Conservation (phyloP, 2,329 filamentous ascomycete species). For the Cadophora luteo-olivacea region DNA sequence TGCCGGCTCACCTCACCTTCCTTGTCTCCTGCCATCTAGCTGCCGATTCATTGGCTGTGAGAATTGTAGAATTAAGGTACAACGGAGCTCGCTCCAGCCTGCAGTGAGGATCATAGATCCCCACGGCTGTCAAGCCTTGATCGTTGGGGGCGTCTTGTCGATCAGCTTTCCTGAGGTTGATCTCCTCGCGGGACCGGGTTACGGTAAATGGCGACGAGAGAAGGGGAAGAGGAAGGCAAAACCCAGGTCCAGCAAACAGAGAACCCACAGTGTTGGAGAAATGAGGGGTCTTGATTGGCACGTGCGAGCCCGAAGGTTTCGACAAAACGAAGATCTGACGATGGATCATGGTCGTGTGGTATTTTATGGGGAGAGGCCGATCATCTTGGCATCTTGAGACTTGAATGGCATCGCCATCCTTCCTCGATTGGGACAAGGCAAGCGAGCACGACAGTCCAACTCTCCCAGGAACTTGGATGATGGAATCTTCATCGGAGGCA, state of each 20-base stretch:
- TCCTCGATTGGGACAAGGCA: conserved; percentile 18
- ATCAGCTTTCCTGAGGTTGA: conserved; percentile 12
- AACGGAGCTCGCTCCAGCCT: conserved; percentile 18
- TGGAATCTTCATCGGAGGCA: conserved; percentile 4
- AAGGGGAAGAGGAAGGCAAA: background rate
- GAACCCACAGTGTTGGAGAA: background rate
- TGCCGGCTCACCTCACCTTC: conserved; percentile 4
- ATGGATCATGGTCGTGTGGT: conserved; percentile 18
- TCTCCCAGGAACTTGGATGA: conserved; percentile 15
- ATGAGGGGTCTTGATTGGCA: conserved; percentile 13
- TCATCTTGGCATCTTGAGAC: conserved; percentile 10
- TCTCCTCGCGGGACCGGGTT: conserved; percentile 1
- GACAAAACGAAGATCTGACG: conserved; percentile 13
- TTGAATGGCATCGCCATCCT: conserved; percentile 4
- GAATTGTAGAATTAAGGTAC: conserved; percentile 10
- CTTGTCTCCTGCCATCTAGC: conserved; percentile 14
- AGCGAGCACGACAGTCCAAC: conserved; percentile 7
- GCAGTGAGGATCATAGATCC: conserved; percentile 18
- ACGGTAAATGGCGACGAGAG: background rate
- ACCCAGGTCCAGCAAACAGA: conserved; percentile 1
- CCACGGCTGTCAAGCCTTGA: conserved; percentile 15
- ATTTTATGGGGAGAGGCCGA: conserved; percentile 14
- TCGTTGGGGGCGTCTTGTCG: conserved; percentile 8
- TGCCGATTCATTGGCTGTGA: conserved; percentile 6
- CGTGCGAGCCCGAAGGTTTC: conserved; percentile 12